Evolutionary conservation across 371 early-diverging fungal genomes (phyloP).

Genomic region (Mucor indicus): DNA sequence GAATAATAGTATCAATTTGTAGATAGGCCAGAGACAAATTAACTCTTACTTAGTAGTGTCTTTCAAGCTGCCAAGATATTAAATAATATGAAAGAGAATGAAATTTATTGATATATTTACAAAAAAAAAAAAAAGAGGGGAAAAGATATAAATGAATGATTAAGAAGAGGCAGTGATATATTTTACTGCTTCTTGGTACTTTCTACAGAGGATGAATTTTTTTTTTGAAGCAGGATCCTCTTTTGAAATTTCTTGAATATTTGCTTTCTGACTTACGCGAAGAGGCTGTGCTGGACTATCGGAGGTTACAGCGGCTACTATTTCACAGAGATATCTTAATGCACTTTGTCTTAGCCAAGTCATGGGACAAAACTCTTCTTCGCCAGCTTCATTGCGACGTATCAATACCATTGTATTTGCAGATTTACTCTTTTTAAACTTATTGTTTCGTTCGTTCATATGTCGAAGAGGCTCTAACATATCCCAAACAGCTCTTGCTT

Average conservation of each 20-base stretch:
- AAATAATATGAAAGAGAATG: background rate
- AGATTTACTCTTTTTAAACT: background rate
- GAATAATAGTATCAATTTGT: background rate
- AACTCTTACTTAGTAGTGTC: background rate
- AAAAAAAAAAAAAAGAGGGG: background rate
- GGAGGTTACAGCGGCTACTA: background rate
- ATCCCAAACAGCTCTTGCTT: conserved; percentile 18
- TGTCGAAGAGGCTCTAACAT: conserved; percentile 15
- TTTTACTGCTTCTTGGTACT: conserved; percentile 3
- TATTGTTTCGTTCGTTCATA: conserved; percentile 13
- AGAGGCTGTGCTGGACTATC: too few relatives aligned
- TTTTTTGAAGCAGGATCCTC: background rate
- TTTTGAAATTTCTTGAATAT: too few relatives aligned
- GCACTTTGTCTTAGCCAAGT: conserved; percentile 5
- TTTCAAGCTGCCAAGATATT: background rate
- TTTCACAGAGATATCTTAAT: conserved; percentile 11
- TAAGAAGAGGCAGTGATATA: conserved; percentile 15
- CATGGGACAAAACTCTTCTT: background rate
- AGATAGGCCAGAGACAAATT: too few relatives aligned
- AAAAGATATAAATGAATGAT: background rate
- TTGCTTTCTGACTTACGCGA: too few relatives aligned
- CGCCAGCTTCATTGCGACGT: background rate
- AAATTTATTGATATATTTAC: conserved; percentile 1
- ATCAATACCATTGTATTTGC: background rate
- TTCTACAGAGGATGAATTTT: conserved; percentile 4